Conservation (phyloP, 768 basidiomycete species). For the Suillus brevipes region DNA sequence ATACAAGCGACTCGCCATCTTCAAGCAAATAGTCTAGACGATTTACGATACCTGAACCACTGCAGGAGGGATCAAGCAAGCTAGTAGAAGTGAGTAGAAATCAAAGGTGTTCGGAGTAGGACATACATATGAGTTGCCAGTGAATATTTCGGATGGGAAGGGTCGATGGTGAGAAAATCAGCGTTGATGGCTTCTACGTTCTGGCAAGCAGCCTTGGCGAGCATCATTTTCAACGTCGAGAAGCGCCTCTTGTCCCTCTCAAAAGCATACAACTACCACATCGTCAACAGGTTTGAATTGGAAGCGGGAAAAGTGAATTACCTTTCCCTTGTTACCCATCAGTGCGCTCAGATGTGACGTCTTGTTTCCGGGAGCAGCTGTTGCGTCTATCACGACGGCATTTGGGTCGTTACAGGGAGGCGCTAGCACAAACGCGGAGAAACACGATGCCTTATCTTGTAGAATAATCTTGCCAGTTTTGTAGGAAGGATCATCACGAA, state of each 20-base stretch:
- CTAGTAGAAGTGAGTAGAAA: conserved; percentile 38
- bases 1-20: conserved; percentile 48
- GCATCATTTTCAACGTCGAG: conserved; percentile 81
- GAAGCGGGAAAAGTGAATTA: conserved; percentile 30
- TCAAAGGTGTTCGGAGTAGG: background rate
- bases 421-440: conserved; percentile 86
- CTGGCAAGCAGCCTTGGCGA: conserved; percentile 76
- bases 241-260: conserved; percentile 85
- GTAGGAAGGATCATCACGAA: conserved; percentile 75
- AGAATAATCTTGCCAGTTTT: conserved; percentile 80
- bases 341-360: conserved; percentile 91
- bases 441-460: conserved; percentile 98
- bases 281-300: conserved; percentile 2
- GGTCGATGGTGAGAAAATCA: conserved; percentile 85
- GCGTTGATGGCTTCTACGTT: conserved; percentile 75
- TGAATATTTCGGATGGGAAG: conserved; percentile 58
- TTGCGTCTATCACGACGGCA: conserved; percentile 83
- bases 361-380: conserved; percentile 97
- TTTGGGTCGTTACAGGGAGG: conserved; percentile 54
- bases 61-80: conserved; percentile 94
- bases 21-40: conserved; percentile 83
- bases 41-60: conserved; percentile 91
- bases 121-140: conserved; percentile 85
- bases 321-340: conserved; percentile 82
- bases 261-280: conserved; percentile 73